Percentiles rank a stretch among this genome's conserved stretches.
Conservation (phyloP, 75 land plant genomes). For the Cupressus sempervirens region DNA sequence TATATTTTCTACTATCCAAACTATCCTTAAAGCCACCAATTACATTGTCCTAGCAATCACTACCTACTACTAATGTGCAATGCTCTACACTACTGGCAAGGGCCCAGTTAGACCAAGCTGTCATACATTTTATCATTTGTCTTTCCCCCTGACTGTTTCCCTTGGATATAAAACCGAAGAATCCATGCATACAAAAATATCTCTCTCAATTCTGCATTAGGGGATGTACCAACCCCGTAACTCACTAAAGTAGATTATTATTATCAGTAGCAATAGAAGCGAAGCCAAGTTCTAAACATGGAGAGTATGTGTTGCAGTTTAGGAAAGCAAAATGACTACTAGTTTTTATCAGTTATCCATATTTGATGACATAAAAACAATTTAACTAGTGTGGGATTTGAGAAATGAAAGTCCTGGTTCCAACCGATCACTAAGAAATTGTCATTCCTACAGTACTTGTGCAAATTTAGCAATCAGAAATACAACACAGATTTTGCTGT, state of each 20-base stretch:
- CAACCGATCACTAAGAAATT: neutral
- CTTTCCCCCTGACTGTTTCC: no score
- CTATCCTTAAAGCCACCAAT: neutral
- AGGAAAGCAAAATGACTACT: neutral
- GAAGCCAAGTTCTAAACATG: neutral
- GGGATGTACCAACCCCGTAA: neutral
- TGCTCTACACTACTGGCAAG: neutral
- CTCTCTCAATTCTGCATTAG: neutral
- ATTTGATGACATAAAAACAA: neutral
- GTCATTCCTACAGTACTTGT: neutral
- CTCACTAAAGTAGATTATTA: no score
- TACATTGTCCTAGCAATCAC: neutral
- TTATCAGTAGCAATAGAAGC: neutral
- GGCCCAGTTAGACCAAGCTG: neutral
- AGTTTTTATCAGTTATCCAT: neutral
- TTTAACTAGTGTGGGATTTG: neutral
- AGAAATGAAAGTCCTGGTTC: neutral
- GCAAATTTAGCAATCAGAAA: neutral
- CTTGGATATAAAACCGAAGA: no score
- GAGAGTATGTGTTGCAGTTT: neutral
- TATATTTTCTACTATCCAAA: neutral
- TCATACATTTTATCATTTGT: no score
- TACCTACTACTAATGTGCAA: neutral
- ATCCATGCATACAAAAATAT: no score
- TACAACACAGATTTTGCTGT: neutral